Conservation (phyloP, 345 rosid genomes). For the Capsella bursapastoris region DNA sequence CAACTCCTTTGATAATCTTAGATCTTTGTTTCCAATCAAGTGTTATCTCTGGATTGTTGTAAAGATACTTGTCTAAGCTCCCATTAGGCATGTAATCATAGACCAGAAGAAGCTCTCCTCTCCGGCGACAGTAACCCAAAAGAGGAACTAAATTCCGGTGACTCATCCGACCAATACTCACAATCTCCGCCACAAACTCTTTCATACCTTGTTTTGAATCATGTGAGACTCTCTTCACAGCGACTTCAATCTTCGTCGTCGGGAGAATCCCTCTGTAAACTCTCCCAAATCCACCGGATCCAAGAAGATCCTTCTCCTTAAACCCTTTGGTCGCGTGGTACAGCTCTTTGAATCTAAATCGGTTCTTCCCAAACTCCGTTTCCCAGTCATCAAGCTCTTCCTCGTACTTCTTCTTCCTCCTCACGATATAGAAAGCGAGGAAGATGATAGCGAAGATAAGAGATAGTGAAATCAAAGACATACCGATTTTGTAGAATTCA, state of each 20-base stretch:
- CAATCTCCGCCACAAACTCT: constrained; percentile 66
- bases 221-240: constrained; percentile 69
- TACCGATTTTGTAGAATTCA: constrained; percentile 41
- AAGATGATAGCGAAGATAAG: constrained; percentile 33
- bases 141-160: constrained; percentile 64
- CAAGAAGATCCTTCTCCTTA: constrained; percentile 59
- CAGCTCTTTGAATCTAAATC: constrained; percentile 68
- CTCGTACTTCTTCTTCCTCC: constrained; percentile 52
- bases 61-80: constrained; percentile 60
- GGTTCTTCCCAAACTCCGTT: constrained; percentile 60
- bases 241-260: constrained; percentile 51
- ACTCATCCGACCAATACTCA: constrained; percentile 58
- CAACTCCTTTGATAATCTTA: constrained; percentile 59
- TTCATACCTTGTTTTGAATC: constrained; percentile 66
- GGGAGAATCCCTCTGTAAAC: constrained; percentile 68
- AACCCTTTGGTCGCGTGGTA: constrained; percentile 72
- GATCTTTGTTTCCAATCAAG: constrained; percentile 63
- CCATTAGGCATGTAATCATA: constrained; percentile 74
- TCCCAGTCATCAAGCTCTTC: constrained; percentile 87
- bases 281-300: constrained; percentile 67
- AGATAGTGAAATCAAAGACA: constrained; percentile 38
- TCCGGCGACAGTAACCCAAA: constrained; percentile 65
- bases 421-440: constrained; percentile 31
- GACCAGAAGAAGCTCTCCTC: constrained; percentile 62
- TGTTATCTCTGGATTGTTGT: constrained; percentile 48